Evolutionary conservation across 192 early-diverging fungal species (phyloP), one percentile per base, ranked within the genome.

Genomic region (Globomyces pollinis-pini): DNA sequence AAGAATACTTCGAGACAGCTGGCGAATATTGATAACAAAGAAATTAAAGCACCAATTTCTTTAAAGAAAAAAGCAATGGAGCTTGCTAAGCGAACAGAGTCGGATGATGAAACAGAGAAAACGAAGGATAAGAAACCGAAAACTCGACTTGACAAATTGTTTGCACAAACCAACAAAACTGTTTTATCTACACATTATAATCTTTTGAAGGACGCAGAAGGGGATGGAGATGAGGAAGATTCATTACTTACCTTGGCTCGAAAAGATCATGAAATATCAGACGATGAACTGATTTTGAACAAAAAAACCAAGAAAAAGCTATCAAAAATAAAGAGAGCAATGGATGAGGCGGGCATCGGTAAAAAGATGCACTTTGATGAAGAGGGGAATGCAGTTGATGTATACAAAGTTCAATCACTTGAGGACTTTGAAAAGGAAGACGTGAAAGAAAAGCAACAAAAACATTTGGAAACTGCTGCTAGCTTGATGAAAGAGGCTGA

Each of bases 61-160:
- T 32, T 32, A 28, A 45, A 62, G 54, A 64, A 38, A 59, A 45
- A 72, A 55, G 65, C 49, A 30, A 63, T 67, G 56, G 68, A 62
- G 42, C 62, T 67, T 29, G 59, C 35, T 32, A 59, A 45, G 32
- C 36, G 39, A 62, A 28, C 28, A 45, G 60, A 21, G 56, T 70
- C 58, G 31, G 65, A 72, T 24, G 57, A 66, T 38, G 74, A 69
- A 26, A 23, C 35, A 32, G 67, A 63, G 34, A 33, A 59, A 45
- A 28, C 64, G 24, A 73, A 67, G 33, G 75, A 66, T 9, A 67
- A 61, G 53, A 74, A 80, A 66, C 65, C 81, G 50, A 83, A 78
- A 56, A 94, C 90, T 15, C 91, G 88, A 34, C 80, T 93, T 5
- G 94, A 96, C 52, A 87, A 88, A 62, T 86, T 96, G 91, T 93